Base-by-base conservation (phyloP, 1,284 basidiomycete species). In the Cystobasidium sp. region DNA sequence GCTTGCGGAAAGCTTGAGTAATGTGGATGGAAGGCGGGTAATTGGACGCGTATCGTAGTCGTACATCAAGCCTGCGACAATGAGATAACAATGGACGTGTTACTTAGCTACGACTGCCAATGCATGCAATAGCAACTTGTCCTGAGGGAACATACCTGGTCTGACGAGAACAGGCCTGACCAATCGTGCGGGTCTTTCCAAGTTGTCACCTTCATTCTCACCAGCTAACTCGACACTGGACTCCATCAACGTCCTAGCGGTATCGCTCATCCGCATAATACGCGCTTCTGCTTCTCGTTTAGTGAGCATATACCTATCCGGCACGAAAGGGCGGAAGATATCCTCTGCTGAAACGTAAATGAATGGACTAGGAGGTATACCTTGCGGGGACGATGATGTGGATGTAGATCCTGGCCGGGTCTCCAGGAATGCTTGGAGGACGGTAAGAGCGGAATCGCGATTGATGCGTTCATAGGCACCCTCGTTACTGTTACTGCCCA, bases 271-370 rank as follows among this genome's bases (percentile, higher is more conserved):
- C 12, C 61, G 46, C 24, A 62, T 37, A 68, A 98, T 91, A 44
- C 84, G 85, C 31, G 84, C 81, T 80, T 97, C 95, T 18, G 96
- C 94, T 80, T 95, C 88, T 22, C 94, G 88, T 84, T 99, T 98
- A 5, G 91, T 91, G 79, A 89, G 85, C 78, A 97, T 93, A 84
- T 98, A 98, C 52, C 91, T 84, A 0, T 87, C 85, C 31, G 94
- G 89, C 44, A 98, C 88, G 77, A 96, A 80, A 1, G 96, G 96
- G 37, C 92, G 87, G 83, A 90, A 93, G 55, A 95, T 88, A 80
- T 97, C 94, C 79, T 95, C 95, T 5, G 96, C 95, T 44, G 96
- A 99, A 76, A 99, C 86, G 83, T 91, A 98, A 55, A 97, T 87
- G 83, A 99, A 98, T 6, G 93, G 88, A 63, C 83, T 81, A 53